phyloP scores from a whole-genome alignment of 2,329 filamentous ascomycete species.

The Phaeosphaeria sp. region DNA sequence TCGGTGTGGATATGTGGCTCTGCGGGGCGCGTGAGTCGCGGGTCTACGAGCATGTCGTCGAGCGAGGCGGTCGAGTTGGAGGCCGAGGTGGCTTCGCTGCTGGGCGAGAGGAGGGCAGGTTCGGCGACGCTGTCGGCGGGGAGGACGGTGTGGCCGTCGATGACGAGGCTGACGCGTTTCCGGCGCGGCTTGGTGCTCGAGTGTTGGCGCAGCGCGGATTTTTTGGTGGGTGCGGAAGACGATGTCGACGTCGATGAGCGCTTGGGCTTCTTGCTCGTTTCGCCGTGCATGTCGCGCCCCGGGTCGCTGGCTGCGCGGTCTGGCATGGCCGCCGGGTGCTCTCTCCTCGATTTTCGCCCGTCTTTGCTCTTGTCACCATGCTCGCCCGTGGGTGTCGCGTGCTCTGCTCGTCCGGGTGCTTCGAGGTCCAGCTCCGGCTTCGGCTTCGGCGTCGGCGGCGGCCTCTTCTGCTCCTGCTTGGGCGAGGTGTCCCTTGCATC shows the following conservation, averaged over 20 bases:
- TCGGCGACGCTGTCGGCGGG: constrained; percentile 44
- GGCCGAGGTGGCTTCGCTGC: constrained; percentile 38
- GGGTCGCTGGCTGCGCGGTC: constrained; percentile 4
- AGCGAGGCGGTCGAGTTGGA: constrained; percentile 38
- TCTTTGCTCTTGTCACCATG: constrained; percentile 32
- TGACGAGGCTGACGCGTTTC: constrained; percentile 46
- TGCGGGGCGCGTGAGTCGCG: constrained; percentile 25
- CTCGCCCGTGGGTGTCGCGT: neutral
- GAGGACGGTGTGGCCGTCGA: constrained; percentile 47
- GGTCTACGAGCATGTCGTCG: constrained; percentile 41
- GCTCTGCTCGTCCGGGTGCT: neutral
- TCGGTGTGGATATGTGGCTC: constrained; percentile 23
- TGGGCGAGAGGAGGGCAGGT: constrained; percentile 33
- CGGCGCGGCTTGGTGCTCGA: constrained; percentile 31
- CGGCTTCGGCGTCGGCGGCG: neutral
- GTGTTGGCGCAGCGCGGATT: constrained; percentile 40
- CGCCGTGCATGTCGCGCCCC: constrained; percentile 8
- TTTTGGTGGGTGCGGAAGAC: constrained; percentile 29
- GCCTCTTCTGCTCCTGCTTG: constrained; percentile 32
- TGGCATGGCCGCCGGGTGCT: constrained; percentile 18
- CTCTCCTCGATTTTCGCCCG: constrained; percentile 21
- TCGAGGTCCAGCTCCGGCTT: neutral
- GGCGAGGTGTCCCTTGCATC: constrained; percentile 36
- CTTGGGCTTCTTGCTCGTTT: constrained; percentile 30
- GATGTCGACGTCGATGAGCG: constrained; percentile 17